Evolutionary conservation across 441 rosid species (phyloP).

Genomic region (Erodium texanum): DNA sequence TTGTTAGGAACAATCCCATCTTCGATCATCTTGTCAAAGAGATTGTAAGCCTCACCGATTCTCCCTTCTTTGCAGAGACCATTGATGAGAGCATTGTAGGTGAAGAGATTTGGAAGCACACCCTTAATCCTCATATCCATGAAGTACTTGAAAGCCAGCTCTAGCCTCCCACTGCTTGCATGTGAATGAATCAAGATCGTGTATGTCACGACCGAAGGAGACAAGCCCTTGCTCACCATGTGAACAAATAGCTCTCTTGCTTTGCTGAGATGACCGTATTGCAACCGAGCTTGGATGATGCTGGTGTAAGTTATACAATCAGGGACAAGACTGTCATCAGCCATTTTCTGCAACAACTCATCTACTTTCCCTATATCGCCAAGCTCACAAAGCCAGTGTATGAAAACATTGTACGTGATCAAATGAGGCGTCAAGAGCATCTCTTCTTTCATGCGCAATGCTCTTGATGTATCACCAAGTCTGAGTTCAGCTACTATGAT

Average conservation of each 20-base stretch:
- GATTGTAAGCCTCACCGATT: conserved; percentile 39
- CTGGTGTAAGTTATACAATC: conserved; percentile 60
- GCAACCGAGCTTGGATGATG: conserved; percentile 44
- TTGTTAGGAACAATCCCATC: conserved; percentile 49
- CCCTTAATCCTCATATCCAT: conserved; percentile 48
- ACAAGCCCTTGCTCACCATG: conserved; percentile 43
- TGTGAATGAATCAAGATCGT: conserved; percentile 62
- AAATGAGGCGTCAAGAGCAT: conserved; percentile 46
- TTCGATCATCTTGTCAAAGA: conserved; percentile 47
- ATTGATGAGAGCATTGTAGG: conserved; percentile 57
- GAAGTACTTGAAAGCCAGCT: conserved; percentile 41
- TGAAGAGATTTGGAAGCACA: conserved; percentile 53
- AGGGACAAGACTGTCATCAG: conserved; percentile 38
- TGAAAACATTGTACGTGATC: conserved; percentile 45
- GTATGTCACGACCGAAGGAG: conserved; percentile 57
- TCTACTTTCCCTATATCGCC: conserved; percentile 38
- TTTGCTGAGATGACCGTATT: conserved; percentile 36
- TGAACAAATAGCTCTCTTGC: conserved; percentile 43
- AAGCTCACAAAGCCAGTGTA: conserved; percentile 41
- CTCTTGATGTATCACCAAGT: conserved; percentile 38
- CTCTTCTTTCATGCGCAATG: conserved; percentile 51
- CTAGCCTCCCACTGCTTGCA: conserved; percentile 44
- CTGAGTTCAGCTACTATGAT: conserved; percentile 42
- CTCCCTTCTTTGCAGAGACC: conserved; percentile 52
- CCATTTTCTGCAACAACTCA: conserved; percentile 40